These are phyloP conservation scores for Neonectria sp. DNA, from an alignment of 2,329 filamentous ascomycete genomes.

Conservation along the genomic window DNA sequence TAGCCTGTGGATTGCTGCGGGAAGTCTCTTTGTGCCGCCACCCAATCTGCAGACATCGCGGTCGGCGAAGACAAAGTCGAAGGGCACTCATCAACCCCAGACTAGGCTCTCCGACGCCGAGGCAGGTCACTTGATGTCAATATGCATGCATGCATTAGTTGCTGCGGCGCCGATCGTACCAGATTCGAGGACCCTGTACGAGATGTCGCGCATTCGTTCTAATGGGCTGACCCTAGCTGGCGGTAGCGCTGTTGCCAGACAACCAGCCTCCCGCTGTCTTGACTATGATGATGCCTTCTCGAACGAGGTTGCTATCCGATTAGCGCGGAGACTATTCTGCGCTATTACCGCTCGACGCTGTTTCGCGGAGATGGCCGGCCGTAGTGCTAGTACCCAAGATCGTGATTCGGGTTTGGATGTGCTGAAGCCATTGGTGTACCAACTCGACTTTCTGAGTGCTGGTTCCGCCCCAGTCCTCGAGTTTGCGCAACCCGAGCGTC, in stretches of 20 bases:
- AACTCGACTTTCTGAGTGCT: slow-evolving; percentile 67
- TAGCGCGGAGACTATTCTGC: slow-evolving; percentile 72
- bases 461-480: slow-evolving; percentile 62
- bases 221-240: slow-evolving; percentile 66
- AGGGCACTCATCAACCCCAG: slow-evolving; percentile 52
- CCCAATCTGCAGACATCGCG: slow-evolving; percentile 58
- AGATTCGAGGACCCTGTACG: slow-evolving; percentile 65
- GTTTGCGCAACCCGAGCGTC: slow-evolving; percentile 66
- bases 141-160: slow-evolving; percentile 75
- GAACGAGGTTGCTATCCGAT: slow-evolving; percentile 70
- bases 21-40: slow-evolving; percentile 71
- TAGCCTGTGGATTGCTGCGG: slow-evolving; percentile 75
- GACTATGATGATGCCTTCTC: slow-evolving; percentile 76
- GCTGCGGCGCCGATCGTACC: slow-evolving; percentile 68
- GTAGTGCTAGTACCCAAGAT: slow-evolving; percentile 54
- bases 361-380: slow-evolving; percentile 62
- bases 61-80: slow-evolving; percentile 49
- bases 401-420: slow-evolving; percentile 57
- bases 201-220: slow-evolving; percentile 73
- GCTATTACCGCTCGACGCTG: slow-evolving; percentile 68
- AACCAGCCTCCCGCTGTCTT: slow-evolving; percentile 67
- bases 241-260: slow-evolving; percentile 61
- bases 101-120: slow-evolving; percentile 62
- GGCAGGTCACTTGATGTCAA: slow-evolving; percentile 68
- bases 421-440: slow-evolving; percentile 64